phyloP scores from a whole-genome alignment of 2,329 filamentous ascomycete genomes.

The Colletotrichum salicis region DNA sequence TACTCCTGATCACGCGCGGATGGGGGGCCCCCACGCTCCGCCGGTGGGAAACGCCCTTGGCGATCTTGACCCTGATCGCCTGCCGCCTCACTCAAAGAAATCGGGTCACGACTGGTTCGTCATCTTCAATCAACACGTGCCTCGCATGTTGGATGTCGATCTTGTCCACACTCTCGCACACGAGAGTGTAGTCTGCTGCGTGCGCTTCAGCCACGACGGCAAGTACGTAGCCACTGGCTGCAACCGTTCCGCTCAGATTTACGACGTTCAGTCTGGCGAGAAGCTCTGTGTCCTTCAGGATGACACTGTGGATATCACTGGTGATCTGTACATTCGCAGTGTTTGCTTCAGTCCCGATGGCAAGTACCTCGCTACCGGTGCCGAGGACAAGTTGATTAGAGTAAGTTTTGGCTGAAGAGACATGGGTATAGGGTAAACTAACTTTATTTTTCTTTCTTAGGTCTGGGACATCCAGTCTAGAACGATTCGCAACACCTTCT shows the following conservation, averaged over 20 bases:
- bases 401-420: constrained; percentile 62
- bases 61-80: constrained; percentile 86
- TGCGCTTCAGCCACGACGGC: constrained; percentile 94
- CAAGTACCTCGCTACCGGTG: constrained; percentile 91
- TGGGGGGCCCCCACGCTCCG: constrained; percentile 53
- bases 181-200: constrained; percentile 97
- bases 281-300: constrained; percentile 93
- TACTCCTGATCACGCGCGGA: constrained; percentile 73
- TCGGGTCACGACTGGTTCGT: constrained; percentile 94
- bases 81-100: constrained; percentile 89
- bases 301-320: constrained; percentile 84
- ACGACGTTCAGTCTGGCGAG: constrained; percentile 87
- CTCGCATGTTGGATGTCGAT: constrained; percentile 90
- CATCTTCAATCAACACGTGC: constrained; percentile 93
- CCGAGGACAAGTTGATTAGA: constrained; percentile 96
- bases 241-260: constrained; percentile 99
- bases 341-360: constrained; percentile 99
- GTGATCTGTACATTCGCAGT: constrained; percentile 95
- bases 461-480: constrained; percentile 93
- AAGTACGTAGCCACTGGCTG: constrained; percentile 97
- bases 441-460: constrained; percentile 54
- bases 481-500: constrained; percentile 90
- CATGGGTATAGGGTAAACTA: background rate
- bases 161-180: constrained; percentile 92
- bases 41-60: constrained; percentile 75